These are phyloP conservation scores for Trichophyton schoenleinii DNA, from an alignment of 2,329 filamentous ascomycete genomes.

Conservation along the genomic window DNA sequence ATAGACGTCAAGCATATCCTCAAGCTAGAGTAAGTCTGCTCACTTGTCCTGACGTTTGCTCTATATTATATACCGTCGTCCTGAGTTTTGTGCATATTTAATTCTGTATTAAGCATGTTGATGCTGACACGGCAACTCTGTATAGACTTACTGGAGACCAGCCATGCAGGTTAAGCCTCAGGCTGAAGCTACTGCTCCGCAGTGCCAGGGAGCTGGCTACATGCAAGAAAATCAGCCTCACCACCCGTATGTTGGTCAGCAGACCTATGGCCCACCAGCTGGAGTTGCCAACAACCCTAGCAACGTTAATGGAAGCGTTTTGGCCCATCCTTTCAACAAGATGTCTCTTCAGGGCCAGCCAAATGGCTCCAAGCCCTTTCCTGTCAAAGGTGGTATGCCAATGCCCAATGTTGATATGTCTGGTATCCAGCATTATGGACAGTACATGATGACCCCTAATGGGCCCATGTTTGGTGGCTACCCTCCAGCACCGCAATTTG, in stretches of 20 bases:
- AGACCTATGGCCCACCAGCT: conserved; percentile 15
- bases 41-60: too few relatives aligned
- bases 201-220: conserved; percentile 16
- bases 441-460: conserved; percentile 23
- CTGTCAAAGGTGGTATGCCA: conserved; percentile 19
- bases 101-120: too few relatives aligned
- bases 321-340: conserved; percentile 19
- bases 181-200: conserved; percentile 17
- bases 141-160: conserved; percentile 1
- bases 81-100: too few relatives aligned
- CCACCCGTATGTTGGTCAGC: conserved; percentile 15
- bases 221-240: conserved; percentile 19
- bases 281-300: conserved; percentile 9
- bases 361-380: conserved; percentile 18
- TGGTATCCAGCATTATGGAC: conserved; percentile 18
- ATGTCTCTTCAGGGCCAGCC: conserved; percentile 22
- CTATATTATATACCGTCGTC: too few relatives aligned
- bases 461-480: conserved; percentile 23
- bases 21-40: background rate
- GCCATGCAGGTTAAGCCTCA: conserved; percentile 13
- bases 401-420: conserved; percentile 19
- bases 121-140: background rate
- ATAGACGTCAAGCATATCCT: conserved; percentile 5
- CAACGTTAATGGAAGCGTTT: conserved; percentile 14
- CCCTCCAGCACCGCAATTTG: conserved; percentile 20